Conservation (phyloP, 2,329 filamentous ascomycete genomes). For the Colletotrichum musicola region DNA sequence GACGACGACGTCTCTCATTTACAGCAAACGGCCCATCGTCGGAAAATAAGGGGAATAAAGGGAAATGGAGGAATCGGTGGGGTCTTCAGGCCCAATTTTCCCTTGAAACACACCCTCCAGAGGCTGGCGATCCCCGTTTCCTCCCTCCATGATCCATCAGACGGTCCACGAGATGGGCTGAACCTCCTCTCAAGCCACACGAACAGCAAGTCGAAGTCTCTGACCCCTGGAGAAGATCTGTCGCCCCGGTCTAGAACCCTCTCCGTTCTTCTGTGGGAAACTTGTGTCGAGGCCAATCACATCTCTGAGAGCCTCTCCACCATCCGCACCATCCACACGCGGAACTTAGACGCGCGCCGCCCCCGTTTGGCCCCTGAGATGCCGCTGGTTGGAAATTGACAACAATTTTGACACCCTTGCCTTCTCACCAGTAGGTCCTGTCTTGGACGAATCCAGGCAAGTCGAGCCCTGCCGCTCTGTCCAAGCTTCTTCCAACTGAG, state of each 20-base stretch:
- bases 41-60: constrained; percentile 26
- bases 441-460: constrained; percentile 12
- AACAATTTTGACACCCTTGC: constrained; percentile 21
- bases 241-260: constrained; percentile 22
- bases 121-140: constrained; percentile 3
- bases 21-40: constrained; percentile 27
- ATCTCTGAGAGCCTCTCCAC: constrained; percentile 1
- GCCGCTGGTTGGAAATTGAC: constrained; percentile 29
- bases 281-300: not conserved
- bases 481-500: constrained; percentile 10
- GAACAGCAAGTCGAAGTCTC: not conserved
- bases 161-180: not conserved
- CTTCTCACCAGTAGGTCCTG: constrained; percentile 7
- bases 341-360: not conserved
- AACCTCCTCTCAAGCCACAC: constrained; percentile 7
- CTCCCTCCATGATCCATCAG: not conserved
- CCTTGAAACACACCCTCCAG: constrained; percentile 25
- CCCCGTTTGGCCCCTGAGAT: constrained; percentile 14
- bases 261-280: not conserved
- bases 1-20: constrained; percentile 24
- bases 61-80: not conserved
- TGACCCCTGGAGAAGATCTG: constrained; percentile 22
- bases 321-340: constrained; percentile 11
- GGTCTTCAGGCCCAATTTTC: constrained; percentile 5
- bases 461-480: not conserved